Evolutionary conservation across 306 rosid species (phyloP), one percentile per base, ranked within the genome.

Genomic region (Mimosa bimucronata): DNA sequence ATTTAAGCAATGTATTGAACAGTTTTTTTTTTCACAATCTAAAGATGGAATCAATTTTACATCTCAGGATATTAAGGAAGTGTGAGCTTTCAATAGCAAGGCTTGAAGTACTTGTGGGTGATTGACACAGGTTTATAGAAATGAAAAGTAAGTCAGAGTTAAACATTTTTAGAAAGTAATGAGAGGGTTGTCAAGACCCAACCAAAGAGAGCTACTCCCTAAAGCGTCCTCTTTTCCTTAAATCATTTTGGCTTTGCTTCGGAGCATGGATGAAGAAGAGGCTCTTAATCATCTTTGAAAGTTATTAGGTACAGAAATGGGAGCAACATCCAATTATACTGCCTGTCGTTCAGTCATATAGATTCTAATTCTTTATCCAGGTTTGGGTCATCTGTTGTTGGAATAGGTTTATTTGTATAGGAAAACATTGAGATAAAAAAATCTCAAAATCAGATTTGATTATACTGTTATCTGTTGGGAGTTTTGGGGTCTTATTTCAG

Each of bases 101-200:
- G 68, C 30, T 53, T 73, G 19, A 31, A 73, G 31, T 31, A 25
- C 41, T 55, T 73, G 48, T 55, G 50, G 77, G 34, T 73, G 50
- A 74, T 57, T 23, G 53, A 18, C 55, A 34, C 5, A 75, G 68
- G 78, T 37, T 58, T 57, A 40, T 74, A 38, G 18, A 75, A 75
- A 67, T 37, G 34, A 55, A 37, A 53, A 53, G 38, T 37, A 37
- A 26, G 16, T 37, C 14, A 26, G 65, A 55, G 15, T 23, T 57
- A 25, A 38, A 18, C 34, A 13, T 29, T 50, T 73, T 18, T 10
- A 8, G 16, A 21, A 11, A 29, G 74, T 5, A n/a, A 16, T 13
- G 19, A 67, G 73, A 67, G 73, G 37, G 19, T 9, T 40, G 15
- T 67, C 9, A 12, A 40, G 73, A 40, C 31, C n/a, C 50, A 21